These are phyloP conservation scores for Fusarium sp. DNA, from an alignment of 2,329 filamentous ascomycete genomes.

Conservation along the genomic window DNA sequence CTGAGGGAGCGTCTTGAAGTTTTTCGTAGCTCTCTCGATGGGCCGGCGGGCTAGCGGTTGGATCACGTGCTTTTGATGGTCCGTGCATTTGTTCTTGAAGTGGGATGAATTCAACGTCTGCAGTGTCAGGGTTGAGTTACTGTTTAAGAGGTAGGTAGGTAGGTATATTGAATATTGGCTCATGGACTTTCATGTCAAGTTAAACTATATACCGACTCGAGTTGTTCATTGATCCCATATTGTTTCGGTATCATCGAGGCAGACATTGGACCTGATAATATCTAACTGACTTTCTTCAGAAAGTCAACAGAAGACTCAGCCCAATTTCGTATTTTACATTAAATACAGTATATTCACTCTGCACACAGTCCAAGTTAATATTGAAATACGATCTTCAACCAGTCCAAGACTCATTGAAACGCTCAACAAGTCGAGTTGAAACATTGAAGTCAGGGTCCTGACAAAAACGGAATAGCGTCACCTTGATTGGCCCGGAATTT, in stretches of 20 bases:
- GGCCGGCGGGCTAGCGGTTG: slow-evolving; percentile 35
- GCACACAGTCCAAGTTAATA: background rate
- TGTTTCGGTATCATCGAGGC: background rate
- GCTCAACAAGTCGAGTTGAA: background rate
- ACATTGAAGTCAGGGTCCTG: background rate
- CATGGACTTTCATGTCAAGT: too few species aligned
- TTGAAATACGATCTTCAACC: background rate
- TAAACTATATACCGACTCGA: too few species aligned
- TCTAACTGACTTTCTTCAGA: too few species aligned
- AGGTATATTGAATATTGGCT: background rate
- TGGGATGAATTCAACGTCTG: background rate
- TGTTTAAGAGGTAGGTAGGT: too few species aligned
- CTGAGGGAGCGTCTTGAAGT: slow-evolving; percentile 51
- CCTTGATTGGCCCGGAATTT: slow-evolving; percentile 54
- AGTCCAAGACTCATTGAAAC: background rate
- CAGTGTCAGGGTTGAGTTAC: too few species aligned
- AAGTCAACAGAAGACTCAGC: background rate
- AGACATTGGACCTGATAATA: background rate
- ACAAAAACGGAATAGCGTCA: slow-evolving; percentile 27
- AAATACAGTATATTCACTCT: background rate
- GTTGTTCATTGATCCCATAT: background rate
- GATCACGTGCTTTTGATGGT: slow-evolving; percentile 32
- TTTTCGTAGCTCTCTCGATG: slow-evolving; percentile 55
- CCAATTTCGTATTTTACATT: background rate
- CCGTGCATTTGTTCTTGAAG: slow-evolving; percentile 10